These are phyloP conservation scores for Phytophthora litchii DNA, from an alignment of 352 stramenopile genomes.

Conservation along the genomic window DNA sequence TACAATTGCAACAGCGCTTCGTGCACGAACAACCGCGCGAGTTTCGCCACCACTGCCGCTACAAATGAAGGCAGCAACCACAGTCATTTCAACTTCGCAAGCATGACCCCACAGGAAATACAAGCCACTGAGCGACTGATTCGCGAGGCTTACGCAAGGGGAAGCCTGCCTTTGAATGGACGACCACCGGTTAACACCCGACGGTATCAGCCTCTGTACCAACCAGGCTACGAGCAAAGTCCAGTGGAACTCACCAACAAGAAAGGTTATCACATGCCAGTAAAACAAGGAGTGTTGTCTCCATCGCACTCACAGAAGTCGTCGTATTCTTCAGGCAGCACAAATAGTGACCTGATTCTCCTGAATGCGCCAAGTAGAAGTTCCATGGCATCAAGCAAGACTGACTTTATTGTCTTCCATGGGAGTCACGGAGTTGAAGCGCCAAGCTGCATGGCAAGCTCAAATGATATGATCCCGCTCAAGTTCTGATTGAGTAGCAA, in stretches of 20 bases:
- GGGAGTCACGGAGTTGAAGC: slow-evolving; percentile 22
- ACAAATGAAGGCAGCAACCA: slow-evolving; percentile 40
- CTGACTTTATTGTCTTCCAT: slow-evolving; percentile 58
- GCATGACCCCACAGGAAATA: slow-evolving; percentile 32
- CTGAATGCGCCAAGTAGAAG: slow-evolving; percentile 7
- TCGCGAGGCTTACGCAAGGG: slow-evolving; percentile 11
- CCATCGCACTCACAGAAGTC: slow-evolving; percentile 23
- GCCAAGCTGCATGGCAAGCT: slow-evolving; percentile 24
- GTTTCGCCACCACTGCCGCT: slow-evolving; percentile 31
- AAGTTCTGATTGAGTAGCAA: slow-evolving; percentile 35
- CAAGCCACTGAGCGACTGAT: slow-evolving; percentile 21
- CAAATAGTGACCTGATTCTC: slow-evolving; percentile 29
- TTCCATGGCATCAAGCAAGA: slow-evolving; percentile 14
- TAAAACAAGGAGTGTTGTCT: slow-evolving; percentile 11
- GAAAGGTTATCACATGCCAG: slow-evolving; percentile 24
- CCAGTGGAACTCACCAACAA: slow-evolving; percentile 11
- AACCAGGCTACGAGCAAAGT: slow-evolving; percentile 21
- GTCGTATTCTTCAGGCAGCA: slow-evolving; percentile 28
- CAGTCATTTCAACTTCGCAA: slow-evolving; percentile 36
- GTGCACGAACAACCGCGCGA: slow-evolving; percentile 12
- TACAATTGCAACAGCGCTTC: slow-evolving; percentile 14
- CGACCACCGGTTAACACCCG: slow-evolving; percentile 10
- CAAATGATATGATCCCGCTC: slow-evolving; percentile 67
- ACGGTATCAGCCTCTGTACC: slow-evolving; percentile 17
- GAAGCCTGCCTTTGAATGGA: slow-evolving; percentile 6